A percentile compares a stretch with the other conserved stretches of the same genome.
Conservation (phyloP, 2,329 filamentous ascomycete species). For the Mycogone perniciosa region DNA sequence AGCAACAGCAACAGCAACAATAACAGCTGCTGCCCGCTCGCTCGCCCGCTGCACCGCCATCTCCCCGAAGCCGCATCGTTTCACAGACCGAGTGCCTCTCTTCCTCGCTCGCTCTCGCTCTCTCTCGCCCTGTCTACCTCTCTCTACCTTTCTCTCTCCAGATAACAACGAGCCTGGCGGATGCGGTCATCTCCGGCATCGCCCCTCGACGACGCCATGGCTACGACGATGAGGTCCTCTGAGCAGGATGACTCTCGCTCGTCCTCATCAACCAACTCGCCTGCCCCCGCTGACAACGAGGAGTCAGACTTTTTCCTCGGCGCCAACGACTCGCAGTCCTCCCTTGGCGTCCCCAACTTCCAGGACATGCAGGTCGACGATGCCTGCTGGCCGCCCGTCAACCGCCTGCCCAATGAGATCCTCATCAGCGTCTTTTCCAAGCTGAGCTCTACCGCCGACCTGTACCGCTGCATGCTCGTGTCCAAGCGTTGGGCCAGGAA, state of each 20-base stretch:
- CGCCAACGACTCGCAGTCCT: conserved; percentile 90
- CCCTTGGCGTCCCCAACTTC: conserved; percentile 72
- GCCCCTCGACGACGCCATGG: conserved; percentile 7
- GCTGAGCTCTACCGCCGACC: conserved; percentile 66
- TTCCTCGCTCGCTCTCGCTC: not conserved
- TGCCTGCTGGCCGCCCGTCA: conserved; percentile 69
- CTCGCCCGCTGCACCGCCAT: not conserved
- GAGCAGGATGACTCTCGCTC: conserved; percentile 49
- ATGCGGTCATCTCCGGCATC: conserved; percentile 4
- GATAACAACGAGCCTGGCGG: not conserved
- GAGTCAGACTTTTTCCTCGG: conserved; percentile 90
- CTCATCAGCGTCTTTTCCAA: conserved; percentile 89
- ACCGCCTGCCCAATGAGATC: conserved; percentile 85
- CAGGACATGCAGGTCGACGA: conserved; percentile 67
- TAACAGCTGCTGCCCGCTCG: too few relatives aligned
- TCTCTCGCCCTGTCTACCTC: not conserved
- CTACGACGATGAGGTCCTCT: conserved; percentile 21
- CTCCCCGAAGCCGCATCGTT: not conserved
- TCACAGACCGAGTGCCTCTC: too few relatives aligned
- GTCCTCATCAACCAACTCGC: conserved; percentile 67
- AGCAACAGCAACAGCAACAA: too few relatives aligned
- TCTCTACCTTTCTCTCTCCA: not conserved
- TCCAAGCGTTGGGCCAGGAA: conserved; percentile 91
- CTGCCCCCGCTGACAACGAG: conserved; percentile 70
- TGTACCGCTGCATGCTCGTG: conserved; percentile 87